Percentiles rank a stretch among this genome's conserved stretches.
phyloP scores from a whole-genome alignment of 495 filamentous ascomycete genomes.

The Xylaria palmicola region DNA sequence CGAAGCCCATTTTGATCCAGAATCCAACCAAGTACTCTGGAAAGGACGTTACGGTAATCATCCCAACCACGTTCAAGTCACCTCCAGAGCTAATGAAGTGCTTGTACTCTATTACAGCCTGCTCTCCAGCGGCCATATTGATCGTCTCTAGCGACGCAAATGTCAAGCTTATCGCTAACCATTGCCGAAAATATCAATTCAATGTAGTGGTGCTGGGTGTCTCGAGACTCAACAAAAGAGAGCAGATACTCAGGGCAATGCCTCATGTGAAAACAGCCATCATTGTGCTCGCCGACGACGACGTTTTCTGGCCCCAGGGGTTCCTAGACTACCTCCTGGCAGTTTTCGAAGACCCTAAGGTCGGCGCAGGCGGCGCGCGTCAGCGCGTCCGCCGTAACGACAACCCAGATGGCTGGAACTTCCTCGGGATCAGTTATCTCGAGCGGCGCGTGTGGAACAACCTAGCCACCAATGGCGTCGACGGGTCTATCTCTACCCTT shows the following conservation, averaged over 20 bases:
- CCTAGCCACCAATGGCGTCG: constrained; percentile 79
- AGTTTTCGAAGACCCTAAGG: constrained; percentile 72
- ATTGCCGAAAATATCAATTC: constrained; percentile 42
- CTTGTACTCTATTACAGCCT: constrained; percentile 29
- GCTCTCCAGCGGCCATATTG: constrained; percentile 26
- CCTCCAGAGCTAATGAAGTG: constrained; percentile 29
- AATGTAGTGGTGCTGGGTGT: constrained; percentile 41
- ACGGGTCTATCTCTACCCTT: constrained; percentile 84
- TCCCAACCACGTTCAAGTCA: constrained; percentile 61
- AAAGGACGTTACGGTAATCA: constrained; percentile 72
- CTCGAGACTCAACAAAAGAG: constrained; percentile 68
- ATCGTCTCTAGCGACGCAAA: constrained; percentile 30
- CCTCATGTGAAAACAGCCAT: constrained; percentile 71
- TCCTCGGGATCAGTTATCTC: constrained; percentile 78
- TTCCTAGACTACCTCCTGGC: constrained; percentile 82
- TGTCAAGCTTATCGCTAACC: constrained; percentile 16
- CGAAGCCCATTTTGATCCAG: constrained; percentile 61
- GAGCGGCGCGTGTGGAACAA: constrained; percentile 87
- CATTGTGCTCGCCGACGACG: constrained; percentile 83
- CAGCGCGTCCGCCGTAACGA: constrained; percentile 70
- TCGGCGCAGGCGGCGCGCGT: constrained; percentile 80
- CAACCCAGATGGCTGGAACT: constrained; percentile 63
- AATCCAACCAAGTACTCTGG: constrained; percentile 62
- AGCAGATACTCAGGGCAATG: constrained; percentile 78
- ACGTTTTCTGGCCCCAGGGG: constrained; percentile 77